Evolutionary conservation across 257 asterid genomes (phyloP), one percentile per base, ranked within the genome.

Genomic region (Cynanchum wilfordii): DNA sequence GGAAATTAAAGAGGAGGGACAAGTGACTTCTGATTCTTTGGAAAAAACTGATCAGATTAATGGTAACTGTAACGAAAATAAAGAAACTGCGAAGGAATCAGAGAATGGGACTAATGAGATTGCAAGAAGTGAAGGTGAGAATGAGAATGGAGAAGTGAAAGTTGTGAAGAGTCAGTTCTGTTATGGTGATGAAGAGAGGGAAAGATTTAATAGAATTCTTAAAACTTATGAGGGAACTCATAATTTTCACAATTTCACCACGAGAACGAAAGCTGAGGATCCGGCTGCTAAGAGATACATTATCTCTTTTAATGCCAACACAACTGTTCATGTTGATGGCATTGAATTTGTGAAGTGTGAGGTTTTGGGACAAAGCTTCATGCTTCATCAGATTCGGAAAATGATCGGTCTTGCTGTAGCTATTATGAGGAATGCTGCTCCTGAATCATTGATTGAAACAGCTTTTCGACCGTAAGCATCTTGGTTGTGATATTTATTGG

Each of bases 361-460:
- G 79, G 97, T 95, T 27, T 80, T 92, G 63, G 98, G 98, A 44
- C 99, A 95, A 83, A 95, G 99, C 88, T 95, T 95, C 77, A 92
- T 95, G 99, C 98, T 95, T 81, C 99, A 95, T 83, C 99, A 95
- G 77, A 95, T 95, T 24, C 87, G 98, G 67, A 95, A 95, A 78
- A 92, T 95, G 99, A 87, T 95, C 0, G 99, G 99, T 70, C 96
- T 95, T 75, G 98, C 98, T 20, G 89, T 95, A 66, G 97, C 96
- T 2, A 87, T 95, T 72, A 88, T 95, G 97, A 89, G 99, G 87
- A 84, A 90, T 65, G 69, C 49, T 60, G 81, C 96, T 33, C 85
- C 97, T 0, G 99, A 92, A 74, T 84, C 92, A 1, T 66, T 88
- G 79, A 85, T 95, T 20, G 89, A 84, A 64, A 82, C 85, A 13